phyloP scores from a whole-genome alignment of 2,329 filamentous ascomycete species.

The Diaporthe capsici region DNA sequence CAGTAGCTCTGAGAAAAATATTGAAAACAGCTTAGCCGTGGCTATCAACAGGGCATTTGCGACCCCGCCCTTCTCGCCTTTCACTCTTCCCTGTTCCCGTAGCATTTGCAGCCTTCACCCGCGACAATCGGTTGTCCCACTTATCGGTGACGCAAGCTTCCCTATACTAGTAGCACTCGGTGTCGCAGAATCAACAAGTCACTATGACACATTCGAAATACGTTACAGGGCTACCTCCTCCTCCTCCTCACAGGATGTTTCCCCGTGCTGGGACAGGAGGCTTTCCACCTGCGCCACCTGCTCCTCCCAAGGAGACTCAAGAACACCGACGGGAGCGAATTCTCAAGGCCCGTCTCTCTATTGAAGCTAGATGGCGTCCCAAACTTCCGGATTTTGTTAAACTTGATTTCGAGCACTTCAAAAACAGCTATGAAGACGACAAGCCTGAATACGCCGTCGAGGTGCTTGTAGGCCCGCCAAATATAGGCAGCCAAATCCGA shows the following conservation, averaged over 20 bases:
- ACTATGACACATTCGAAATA: neutral
- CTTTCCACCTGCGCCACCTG: neutral
- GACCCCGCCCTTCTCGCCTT: neutral
- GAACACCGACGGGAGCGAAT: conserved; percentile 5
- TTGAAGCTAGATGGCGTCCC: conserved; percentile 11
- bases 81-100: neutral
- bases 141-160: neutral
- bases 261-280: neutral
- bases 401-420: conserved; percentile 8
- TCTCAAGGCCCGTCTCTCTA: neutral
- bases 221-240: neutral
- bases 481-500: neutral
- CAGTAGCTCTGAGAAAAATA: neutral
- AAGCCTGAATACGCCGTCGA: neutral
- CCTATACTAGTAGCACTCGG: neutral
- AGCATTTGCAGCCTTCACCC: neutral
- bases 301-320: neutral
- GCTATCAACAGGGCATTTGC: neutral
- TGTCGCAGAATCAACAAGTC: neutral
- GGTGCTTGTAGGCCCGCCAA: conserved; percentile 7
- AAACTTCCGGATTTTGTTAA: neutral
- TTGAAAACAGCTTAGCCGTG: neutral
- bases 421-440: neutral
- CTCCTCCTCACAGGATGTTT: neutral
- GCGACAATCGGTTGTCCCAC: neutral